These are phyloP conservation scores for Ceratobasidium papillatum DNA, from an alignment of 1,284 basidiomycete species.

Conservation along the genomic window DNA sequence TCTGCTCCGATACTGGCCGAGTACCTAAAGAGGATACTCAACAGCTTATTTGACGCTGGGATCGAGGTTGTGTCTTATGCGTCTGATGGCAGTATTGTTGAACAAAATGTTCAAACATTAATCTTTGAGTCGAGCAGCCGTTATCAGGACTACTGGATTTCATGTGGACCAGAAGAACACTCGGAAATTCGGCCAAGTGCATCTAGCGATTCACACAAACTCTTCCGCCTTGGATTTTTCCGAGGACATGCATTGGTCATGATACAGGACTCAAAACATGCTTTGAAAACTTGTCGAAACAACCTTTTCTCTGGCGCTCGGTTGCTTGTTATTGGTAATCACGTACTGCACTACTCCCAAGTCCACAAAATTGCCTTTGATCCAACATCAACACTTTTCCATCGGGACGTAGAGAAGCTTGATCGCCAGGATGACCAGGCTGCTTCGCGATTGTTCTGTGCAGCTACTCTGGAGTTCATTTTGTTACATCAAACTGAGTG, in stretches of 20 bases:
- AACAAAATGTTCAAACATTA: constrained; percentile 47
- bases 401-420: constrained; percentile 53
- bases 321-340: constrained; percentile 49
- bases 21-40: background rate
- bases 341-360: constrained; percentile 46
- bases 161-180: background rate
- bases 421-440: constrained; percentile 58
- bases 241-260: constrained; percentile 45
- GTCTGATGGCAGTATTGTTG: constrained; percentile 50
- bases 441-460: constrained; percentile 53
- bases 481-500: background rate
- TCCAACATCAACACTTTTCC: constrained; percentile 48
- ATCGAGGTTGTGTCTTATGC: constrained; percentile 49
- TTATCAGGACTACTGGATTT: constrained; percentile 32
- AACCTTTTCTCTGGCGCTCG: constrained; percentile 51
- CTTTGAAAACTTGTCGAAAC: constrained; percentile 52
- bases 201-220: background rate
- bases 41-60: constrained; percentile 39
- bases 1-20: constrained; percentile 1
- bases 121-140: constrained; percentile 39
- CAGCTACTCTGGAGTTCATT: constrained; percentile 47
- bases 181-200: constrained; percentile 3
- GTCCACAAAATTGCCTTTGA: constrained; percentile 46
- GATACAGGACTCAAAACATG: constrained; percentile 54
- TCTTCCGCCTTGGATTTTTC: background rate